phyloP scores from a whole-genome alignment of 371 early-diverging fungal genomes.

The Dentiscutata heterogama region DNA sequence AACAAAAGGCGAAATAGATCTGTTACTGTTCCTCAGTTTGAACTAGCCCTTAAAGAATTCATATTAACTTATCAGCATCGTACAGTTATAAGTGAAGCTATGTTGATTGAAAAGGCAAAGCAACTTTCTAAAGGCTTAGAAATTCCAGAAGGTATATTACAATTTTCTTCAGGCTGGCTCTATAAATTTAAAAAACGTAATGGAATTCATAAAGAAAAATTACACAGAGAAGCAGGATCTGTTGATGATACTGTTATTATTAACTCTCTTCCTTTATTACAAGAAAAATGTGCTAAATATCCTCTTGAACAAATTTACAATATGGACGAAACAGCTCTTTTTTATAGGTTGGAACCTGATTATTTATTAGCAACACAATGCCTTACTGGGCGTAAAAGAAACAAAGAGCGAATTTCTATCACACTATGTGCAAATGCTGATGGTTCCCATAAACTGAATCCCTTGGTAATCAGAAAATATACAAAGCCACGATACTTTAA shows the following conservation, averaged over 20 bases:
- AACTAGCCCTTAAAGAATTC: slow-evolving; percentile 42
- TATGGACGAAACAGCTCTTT: slow-evolving; percentile 26
- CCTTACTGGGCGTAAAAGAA: slow-evolving; percentile 38
- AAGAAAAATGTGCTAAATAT: slow-evolving; percentile 22
- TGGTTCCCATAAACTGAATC: slow-evolving; percentile 43
- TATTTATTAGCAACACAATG: slow-evolving; percentile 14
- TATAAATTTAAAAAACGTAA: slow-evolving; percentile 24
- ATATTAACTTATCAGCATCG: slow-evolving; percentile 30
- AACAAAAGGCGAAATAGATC: slow-evolving; percentile 25
- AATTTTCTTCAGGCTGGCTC: slow-evolving; percentile 20
- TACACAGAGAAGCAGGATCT: slow-evolving; percentile 23
- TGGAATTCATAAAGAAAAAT: slow-evolving; percentile 25
- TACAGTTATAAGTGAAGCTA: slow-evolving; percentile 40
- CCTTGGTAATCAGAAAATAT: slow-evolving; percentile 44
- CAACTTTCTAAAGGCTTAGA: slow-evolving; percentile 18
- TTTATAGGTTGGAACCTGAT: slow-evolving; percentile 38
- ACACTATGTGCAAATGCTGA: slow-evolving; percentile 45
- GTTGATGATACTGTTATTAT: slow-evolving; percentile 21
- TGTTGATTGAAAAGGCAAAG: slow-evolving; percentile 38
- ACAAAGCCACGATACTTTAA: slow-evolving; percentile 46
- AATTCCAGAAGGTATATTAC: slow-evolving; percentile 12
- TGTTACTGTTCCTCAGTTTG: slow-evolving; percentile 25
- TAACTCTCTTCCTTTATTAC: not conserved
- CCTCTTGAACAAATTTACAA: slow-evolving; percentile 39
- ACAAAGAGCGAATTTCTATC: slow-evolving; percentile 43